Base-by-base conservation (phyloP, 2,329 filamentous ascomycete genomes). In the Curvularia sp. region DNA sequence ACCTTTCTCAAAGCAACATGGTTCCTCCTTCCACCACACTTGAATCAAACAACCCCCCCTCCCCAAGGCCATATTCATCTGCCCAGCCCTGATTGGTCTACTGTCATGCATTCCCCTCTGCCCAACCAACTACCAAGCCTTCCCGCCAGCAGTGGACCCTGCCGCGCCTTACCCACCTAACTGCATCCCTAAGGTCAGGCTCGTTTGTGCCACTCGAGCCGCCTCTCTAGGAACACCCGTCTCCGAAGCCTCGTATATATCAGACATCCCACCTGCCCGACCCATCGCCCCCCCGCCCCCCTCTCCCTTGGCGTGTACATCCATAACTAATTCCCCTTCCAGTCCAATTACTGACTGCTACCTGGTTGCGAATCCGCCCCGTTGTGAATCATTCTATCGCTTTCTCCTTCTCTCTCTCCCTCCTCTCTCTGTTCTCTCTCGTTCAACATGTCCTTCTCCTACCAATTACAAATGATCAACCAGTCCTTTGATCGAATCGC, bases 401-500 rank as follows among this genome's bases (percentile, higher is more conserved):
- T 19, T 18, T 18, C 49, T 21, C 27, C 19, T 15, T 38, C 49
- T 12, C 27, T 45, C 19, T 23, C 47, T 39, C 15, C 48, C 36
- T 10, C 18, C 23, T 36, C 21, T n/a, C n/a, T n/a, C n/a, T n/a
- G n/a, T n/a, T 9, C 23, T 19, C 15, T 23, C 23, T 15, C 15
- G 6, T 47, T 25, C 50, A 66, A 15, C n/a, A 74, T 74, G 72
- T 74, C 73, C 42, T 74, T 67, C 59, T 62, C 64, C 8, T 75
- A 69, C 47, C 64, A 73, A 23, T 41, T 75, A 8, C 68, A 76
- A 25, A 68, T 67, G 49, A 74, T 76, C 56, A 75, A 75, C 27
- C 58, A 67, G 7, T 70, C 69, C 15, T 74, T 76, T 36, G 72
- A 75, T n/a, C 68, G 63, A 18, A 69, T 75, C 41, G 72, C 67